Base-by-base conservation (phyloP, 2,329 filamentous ascomycete genomes). In the Verticillium alfalfae region DNA sequence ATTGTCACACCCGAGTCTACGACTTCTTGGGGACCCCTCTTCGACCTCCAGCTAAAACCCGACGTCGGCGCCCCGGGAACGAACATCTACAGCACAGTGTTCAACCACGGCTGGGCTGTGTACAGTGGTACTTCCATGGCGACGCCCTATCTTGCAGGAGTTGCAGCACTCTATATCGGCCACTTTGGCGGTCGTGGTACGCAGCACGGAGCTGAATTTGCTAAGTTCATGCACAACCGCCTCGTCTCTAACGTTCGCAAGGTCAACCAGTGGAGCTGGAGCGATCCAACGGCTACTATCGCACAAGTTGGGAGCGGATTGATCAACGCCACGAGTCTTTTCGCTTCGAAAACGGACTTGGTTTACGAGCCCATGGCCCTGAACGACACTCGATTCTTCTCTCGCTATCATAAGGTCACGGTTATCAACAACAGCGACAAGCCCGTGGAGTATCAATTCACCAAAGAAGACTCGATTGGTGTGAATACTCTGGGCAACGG, bases 81-180 rank as follows among this genome's bases (percentile, higher is more conserved):
- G 34, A 71, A 75, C 1, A 69, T 70, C 31, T 72, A 78, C 57
- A 78, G 76, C 22, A 80, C 79, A 1, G 81, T 75, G 55, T 74
- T 76, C 8, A 67, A 78, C 31, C 72, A 74, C 34, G 65, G 64
- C 6, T 71, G 71, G 59, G 72, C 72, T 3, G 72, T 81, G 5
- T 69, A 78, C 36, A 78, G 74, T 57, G 81, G 81, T 55, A 83
- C 81, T 0, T 81, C 78, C 2, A 82, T 83, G 80, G 75, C 79
- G 3, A 74, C 73, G 54, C 79, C 79, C 1, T 79, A 79, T 60
- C 71, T 80, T 8, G 79, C 79, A 26, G 79, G 78, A 31, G 70
- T 76, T 36, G 73, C 74, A 2, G 75, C 74, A 18, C 68, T 77
- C 16, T 76, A 72, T 49, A 70, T 76, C 57, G 64, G 70, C 7